Percentiles rank a stretch among this genome's conserved stretches.
Conservation (phyloP, 2,329 filamentous ascomycete genomes). For the Catunica adiposa region DNA sequence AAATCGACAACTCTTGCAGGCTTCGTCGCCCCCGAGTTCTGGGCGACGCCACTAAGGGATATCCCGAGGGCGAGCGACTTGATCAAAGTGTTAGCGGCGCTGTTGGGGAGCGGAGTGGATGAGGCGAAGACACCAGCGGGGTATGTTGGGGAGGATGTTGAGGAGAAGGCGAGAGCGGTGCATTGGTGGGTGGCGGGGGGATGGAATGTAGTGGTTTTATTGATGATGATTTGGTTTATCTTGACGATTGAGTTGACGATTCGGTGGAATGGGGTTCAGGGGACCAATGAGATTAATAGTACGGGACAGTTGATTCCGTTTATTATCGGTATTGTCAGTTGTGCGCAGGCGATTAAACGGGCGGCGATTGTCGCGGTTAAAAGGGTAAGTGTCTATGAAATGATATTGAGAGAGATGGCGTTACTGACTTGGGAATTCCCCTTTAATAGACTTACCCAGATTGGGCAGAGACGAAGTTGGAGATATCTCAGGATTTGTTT, state of each 20-base stretch:
- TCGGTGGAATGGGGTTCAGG: constrained; percentile 7
- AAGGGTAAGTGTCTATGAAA: not conserved
- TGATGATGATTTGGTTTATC: constrained; percentile 10
- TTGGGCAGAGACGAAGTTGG: constrained; percentile 10
- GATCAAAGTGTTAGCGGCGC: constrained; percentile 7
- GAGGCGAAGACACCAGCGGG: not conserved
- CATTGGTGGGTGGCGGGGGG: not conserved
- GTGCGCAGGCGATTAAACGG: constrained; percentile 9
- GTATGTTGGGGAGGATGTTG: not conserved
- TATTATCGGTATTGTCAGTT: constrained; percentile 12
- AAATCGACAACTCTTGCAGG: not conserved
- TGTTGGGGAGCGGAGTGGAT: constrained; percentile 8
- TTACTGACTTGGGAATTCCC: not conserved
- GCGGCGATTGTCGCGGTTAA: constrained; percentile 8
- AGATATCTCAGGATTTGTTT: constrained; percentile 7
- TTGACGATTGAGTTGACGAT: constrained; percentile 10
- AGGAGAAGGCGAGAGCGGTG: not conserved
- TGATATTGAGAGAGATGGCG: not conserved
- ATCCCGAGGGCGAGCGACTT: constrained; percentile 6
- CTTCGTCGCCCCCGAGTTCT: constrained; percentile 8
- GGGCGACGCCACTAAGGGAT: constrained; percentile 10
- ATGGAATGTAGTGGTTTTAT: constrained; percentile 4
- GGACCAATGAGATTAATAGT: constrained; percentile 4
- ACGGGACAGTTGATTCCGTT: constrained; percentile 13
- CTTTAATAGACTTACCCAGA: constrained; percentile 7